These are phyloP conservation scores for Argentina anserina DNA, from an alignment of 306 rosid genomes.

Conservation along the genomic window DNA sequence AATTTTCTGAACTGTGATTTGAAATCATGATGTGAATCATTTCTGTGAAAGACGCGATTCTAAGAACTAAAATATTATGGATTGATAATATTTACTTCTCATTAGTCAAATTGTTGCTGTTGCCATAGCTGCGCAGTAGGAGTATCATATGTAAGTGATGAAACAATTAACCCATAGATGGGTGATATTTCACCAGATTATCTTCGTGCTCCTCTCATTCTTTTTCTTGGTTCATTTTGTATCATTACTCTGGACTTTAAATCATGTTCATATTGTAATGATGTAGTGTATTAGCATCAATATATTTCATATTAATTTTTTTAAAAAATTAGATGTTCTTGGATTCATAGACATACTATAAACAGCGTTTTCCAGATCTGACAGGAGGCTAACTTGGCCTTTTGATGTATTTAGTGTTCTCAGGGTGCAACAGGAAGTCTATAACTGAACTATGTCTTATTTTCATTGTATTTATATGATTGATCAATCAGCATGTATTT, in stretches of 20 bases:
- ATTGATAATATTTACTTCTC: no score
- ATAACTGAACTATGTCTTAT: neutral
- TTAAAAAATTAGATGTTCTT: neutral
- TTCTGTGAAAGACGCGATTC: no score
- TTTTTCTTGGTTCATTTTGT: neutral
- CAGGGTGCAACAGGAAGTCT: neutral
- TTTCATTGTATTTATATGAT: neutral
- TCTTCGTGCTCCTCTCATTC: neutral
- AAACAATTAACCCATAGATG: neutral
- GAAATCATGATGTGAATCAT: neutral
- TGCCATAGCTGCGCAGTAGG: neutral
- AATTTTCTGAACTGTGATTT: neutral
- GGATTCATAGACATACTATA: neutral
- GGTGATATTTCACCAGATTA: neutral
- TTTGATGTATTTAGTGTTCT: neutral
- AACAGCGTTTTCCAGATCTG: neutral
- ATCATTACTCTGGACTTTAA: neutral
- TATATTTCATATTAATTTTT: neutral
- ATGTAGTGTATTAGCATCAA: neutral
- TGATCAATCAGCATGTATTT: neutral
- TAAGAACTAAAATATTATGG: no score
- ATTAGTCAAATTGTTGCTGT: neutral
- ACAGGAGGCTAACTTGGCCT: neutral
- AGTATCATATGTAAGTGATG: neutral
- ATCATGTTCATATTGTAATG: neutral